A percentile compares a stretch with the other conserved stretches of the same genome.
Conservation (phyloP, 1,139 yeast genomes). For the Wickerhamomyces sp. region DNA sequence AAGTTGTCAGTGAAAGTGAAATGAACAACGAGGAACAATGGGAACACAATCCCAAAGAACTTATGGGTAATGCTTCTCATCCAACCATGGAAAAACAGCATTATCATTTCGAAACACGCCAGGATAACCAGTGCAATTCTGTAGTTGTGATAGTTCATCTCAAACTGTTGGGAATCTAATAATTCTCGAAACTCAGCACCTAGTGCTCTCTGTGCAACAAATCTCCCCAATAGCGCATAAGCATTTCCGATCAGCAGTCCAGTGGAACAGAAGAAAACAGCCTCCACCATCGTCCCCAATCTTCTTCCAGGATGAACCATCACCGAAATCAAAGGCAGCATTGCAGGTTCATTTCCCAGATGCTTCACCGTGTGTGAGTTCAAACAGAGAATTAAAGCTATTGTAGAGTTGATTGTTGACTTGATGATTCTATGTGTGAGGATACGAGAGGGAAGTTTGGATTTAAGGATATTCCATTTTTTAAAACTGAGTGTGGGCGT, state of each 20-base stretch:
- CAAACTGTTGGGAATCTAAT: conserved; percentile 25
- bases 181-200: conserved; percentile 24
- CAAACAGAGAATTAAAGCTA: conserved; percentile 34
- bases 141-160: conserved; percentile 25
- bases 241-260: conserved; percentile 40
- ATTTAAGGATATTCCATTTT: no score
- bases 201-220: conserved; percentile 33
- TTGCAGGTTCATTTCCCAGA: conserved; percentile 37
- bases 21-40: conserved; percentile 42
- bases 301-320: conserved; percentile 46
- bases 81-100: conserved; percentile 45
- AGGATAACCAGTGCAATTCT: conserved; percentile 37
- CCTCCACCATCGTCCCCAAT: conserved; percentile 41
- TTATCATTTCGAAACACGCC: conserved; percentile 38
- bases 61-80: conserved; percentile 41
- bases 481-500: no score
- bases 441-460: conserved; percentile 11
- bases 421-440: conserved; percentile 32
- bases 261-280: conserved; percentile 32
- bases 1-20: conserved; percentile 37
- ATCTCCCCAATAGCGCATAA: conserved; percentile 36
- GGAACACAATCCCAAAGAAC: conserved; percentile 40
- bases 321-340: conserved; percentile 39
- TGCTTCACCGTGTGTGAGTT: conserved; percentile 29
- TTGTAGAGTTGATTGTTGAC: conserved; percentile 33